These are phyloP conservation scores for Nepenthes mirabilis DNA, from an alignment of 148 eudicot species.

Conservation along the genomic window DNA sequence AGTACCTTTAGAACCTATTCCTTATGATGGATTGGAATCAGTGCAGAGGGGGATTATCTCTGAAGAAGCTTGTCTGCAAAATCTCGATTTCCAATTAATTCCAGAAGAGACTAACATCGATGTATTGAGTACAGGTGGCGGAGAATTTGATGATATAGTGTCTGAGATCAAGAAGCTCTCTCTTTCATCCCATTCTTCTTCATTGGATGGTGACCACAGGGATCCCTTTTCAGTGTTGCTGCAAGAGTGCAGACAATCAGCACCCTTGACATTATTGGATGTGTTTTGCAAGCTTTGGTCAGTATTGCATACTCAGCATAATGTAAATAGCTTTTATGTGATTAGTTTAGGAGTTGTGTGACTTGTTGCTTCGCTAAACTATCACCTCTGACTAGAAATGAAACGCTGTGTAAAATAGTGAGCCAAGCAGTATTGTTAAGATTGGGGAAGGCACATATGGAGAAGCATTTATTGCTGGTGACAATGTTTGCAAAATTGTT, in stretches of 20 bases:
- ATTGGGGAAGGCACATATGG: constrained; percentile 98
- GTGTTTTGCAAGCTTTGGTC: constrained; percentile 66
- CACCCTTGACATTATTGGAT: constrained; percentile 45
- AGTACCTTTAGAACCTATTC: constrained; percentile 22
- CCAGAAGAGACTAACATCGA: constrained; percentile 16
- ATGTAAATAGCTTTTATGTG: not conserved
- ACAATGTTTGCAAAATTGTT: constrained; percentile 78
- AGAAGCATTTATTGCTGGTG: constrained; percentile 79
- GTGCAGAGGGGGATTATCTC: constrained; percentile 17
- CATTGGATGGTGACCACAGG: constrained; percentile 27
- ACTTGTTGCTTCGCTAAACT: not conserved
- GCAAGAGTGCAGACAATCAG: constrained; percentile 63
- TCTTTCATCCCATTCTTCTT: constrained; percentile 33
- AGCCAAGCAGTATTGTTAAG: constrained; percentile 44
- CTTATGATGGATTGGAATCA: constrained; percentile 14
- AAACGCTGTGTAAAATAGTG: constrained; percentile 33
- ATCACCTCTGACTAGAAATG: constrained; percentile 10
- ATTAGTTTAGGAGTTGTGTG: not conserved
- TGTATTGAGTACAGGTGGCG: constrained; percentile 15
- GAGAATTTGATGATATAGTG: constrained; percentile 43
- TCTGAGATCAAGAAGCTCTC: constrained; percentile 56
- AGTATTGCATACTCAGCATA: constrained; percentile 14
- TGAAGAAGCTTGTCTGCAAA: constrained; percentile 14
- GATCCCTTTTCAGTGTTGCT: constrained; percentile 51
- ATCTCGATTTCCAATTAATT: constrained; percentile 9